Evolutionary conservation across 2,329 filamentous ascomycete genomes (phyloP), one percentile per base, ranked within the genome.

Genomic region (Epichloe brachyelytri): DNA sequence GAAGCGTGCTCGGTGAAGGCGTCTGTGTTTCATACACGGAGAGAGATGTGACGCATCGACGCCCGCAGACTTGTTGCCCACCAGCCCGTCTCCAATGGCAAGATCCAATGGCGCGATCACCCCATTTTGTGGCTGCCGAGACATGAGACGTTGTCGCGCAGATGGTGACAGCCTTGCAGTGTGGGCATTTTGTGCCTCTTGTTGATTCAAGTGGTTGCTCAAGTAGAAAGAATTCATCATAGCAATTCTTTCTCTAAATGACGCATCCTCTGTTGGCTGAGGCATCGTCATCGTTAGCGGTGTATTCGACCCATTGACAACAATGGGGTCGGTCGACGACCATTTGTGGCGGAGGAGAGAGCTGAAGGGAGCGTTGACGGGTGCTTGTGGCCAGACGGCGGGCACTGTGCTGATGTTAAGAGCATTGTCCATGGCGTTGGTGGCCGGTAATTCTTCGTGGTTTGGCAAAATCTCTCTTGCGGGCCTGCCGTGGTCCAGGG

Each of bases 21-120:
- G 82, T 85, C n/a, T 77, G 75, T 5, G 78, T 77, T 67, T 89
- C 86, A 50, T 84, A 85, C 0, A 89, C 85, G 0, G 86, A 0
- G 86, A 89, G 2, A 90, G 71, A 57, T 75, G 76, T 41, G 73
- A 71, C 47, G 71, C 61, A 8, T 78, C 76, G 10, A 57, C 54
- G 14, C 58, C 58, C 20, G 59, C 50, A 8, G 68, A 64, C 4
- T 64, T 60, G 49, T 67, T 64, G 34, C 22, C 40, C 11, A 70
- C 57, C 20, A 68, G 65, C 19, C 68, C 66, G 34, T 73, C 71
- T 3, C 71, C 68, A 39, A 74, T 72, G 1, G 77, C 77, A 14
- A 80, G 69, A 57, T 81, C 78, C 17, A 80, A 64, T 6, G 78
- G 75, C 14, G 77, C 76, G 54, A 79, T 77, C 3, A 71, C 65